phyloP scores from a whole-genome alignment of 192 early-diverging fungal genomes.

The Podila verticillata region DNA sequence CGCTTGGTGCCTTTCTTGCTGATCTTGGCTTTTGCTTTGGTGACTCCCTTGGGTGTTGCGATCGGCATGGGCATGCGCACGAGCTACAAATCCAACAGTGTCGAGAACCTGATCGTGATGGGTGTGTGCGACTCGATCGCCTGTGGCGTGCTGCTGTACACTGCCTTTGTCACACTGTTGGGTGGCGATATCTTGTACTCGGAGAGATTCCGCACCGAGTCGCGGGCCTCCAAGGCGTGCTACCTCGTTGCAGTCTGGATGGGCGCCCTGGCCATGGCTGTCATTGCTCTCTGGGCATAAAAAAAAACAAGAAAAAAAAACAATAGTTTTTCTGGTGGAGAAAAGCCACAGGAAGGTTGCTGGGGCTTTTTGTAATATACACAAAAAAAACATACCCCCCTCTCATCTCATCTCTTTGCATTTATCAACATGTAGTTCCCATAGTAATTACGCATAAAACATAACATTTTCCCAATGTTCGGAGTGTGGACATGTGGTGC shows the following conservation, averaged over 20 bases:
- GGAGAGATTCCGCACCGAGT: conserved; percentile 44
- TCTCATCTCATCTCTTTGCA: background rate
- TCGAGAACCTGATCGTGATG: conserved; percentile 65
- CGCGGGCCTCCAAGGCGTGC: conserved; percentile 14
- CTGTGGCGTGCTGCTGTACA: conserved; percentile 85
- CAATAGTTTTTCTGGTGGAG: background rate
- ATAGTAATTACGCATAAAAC: too few relatives aligned
- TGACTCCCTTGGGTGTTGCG: conserved; percentile 82
- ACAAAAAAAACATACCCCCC: background rate
- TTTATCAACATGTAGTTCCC: background rate
- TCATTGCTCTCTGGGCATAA: conserved; percentile 67
- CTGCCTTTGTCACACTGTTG: conserved; percentile 77
- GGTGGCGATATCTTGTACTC: conserved; percentile 70
- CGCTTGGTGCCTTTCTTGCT: conserved; percentile 51
- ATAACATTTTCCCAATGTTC: too few relatives aligned
- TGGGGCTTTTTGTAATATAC: background rate
- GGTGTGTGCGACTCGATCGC: conserved; percentile 82
- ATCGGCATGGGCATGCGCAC: conserved; percentile 81
- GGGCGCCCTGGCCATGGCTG: conserved; percentile 61
- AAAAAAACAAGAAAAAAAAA: background rate
- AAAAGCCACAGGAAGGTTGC: background rate
- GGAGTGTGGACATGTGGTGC: too few relatives aligned
- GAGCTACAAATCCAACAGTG: conserved; percentile 70
- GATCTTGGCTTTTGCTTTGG: conserved; percentile 68
- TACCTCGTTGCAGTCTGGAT: conserved; percentile 57